A percentile compares a stretch with the other conserved stretches of the same genome.
Conservation (phyloP, 2,329 filamentous ascomycete genomes). For the Fusarium ramigenum region DNA sequence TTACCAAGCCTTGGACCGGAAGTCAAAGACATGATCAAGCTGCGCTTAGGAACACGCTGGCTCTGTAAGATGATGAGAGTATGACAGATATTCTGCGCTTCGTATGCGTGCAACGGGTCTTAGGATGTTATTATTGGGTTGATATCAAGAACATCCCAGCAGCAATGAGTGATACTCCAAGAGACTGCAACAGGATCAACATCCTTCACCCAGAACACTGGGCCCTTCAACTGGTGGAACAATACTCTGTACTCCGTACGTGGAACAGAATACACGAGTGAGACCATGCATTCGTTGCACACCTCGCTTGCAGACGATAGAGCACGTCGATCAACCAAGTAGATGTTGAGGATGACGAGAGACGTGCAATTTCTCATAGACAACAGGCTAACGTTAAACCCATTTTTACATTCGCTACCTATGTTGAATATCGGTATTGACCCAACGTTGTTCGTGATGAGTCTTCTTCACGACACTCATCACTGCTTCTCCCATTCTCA, state of each 20-base stretch:
- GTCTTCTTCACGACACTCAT: neutral
- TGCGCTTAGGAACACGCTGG: neutral
- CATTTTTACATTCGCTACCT: neutral
- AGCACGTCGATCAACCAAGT: neutral
- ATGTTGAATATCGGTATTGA: neutral
- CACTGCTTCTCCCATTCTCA: conserved; percentile 4
- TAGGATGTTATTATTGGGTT: conserved; percentile 11
- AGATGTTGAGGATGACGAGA: neutral
- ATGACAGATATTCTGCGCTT: conserved; percentile 32
- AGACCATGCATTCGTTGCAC: neutral
- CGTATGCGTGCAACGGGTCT: conserved; percentile 17
- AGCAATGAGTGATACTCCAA: neutral
- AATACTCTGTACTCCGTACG: neutral
- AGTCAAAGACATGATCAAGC: neutral
- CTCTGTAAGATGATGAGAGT: conserved; percentile 34
- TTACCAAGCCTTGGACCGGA: neutral
- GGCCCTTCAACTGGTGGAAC: neutral
- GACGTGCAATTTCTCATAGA: conserved; percentile 30
- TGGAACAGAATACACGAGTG: neutral
- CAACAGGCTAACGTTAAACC: neutral
- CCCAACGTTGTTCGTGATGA: neutral
- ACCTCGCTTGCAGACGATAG: conserved; percentile 1
- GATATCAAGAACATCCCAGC: conserved; percentile 3
- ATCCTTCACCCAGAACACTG: neutral
- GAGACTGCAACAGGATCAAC: neutral